Evolutionary conservation across 2,329 filamentous ascomycete species (phyloP).

Genomic region (Dothidotthia symphoricarpi): DNA sequence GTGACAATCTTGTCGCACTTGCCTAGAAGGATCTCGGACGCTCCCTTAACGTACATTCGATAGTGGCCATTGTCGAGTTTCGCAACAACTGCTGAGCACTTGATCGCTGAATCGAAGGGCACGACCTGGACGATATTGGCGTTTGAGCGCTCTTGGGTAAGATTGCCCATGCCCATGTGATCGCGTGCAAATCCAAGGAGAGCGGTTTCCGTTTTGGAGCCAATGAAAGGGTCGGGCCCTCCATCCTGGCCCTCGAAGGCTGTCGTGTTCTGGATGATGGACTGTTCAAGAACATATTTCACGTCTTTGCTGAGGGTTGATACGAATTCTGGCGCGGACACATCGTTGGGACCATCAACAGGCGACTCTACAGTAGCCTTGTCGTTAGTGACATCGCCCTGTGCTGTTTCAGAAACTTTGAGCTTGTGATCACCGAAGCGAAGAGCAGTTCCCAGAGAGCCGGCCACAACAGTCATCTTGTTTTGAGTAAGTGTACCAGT

Average conservation of each 20-base stretch:
- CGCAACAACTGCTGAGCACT: constrained; percentile 67
- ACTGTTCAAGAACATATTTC: constrained; percentile 60
- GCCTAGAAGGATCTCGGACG: constrained; percentile 51
- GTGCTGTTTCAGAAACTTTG: constrained; percentile 18
- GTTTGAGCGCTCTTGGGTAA: constrained; percentile 63
- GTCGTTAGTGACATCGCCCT: constrained; percentile 34
- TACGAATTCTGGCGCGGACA: constrained; percentile 56
- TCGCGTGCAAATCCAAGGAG: constrained; percentile 68
- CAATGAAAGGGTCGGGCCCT: constrained; percentile 58
- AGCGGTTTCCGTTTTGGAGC: constrained; percentile 76
- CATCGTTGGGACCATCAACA: constrained; percentile 46
- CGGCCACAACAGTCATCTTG: constrained; percentile 65
- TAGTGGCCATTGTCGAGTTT: constrained; percentile 56
- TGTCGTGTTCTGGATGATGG: constrained; percentile 45
- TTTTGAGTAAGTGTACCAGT: constrained; percentile 45
- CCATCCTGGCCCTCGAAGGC: constrained; percentile 46
- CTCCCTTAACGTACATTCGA: constrained; percentile 56
- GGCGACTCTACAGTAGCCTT: constrained; percentile 34
- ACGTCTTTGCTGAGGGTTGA: constrained; percentile 52
- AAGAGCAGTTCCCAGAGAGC: constrained; percentile 61
- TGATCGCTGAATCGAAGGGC: constrained; percentile 63
- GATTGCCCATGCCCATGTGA: constrained; percentile 61
- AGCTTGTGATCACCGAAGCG: constrained; percentile 53
- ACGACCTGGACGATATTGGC: constrained; percentile 57
- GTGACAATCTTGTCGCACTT: constrained; percentile 54